Evolutionary conservation across 1,284 basidiomycete genomes (phyloP).

Genomic region (Coniophora puteana): DNA sequence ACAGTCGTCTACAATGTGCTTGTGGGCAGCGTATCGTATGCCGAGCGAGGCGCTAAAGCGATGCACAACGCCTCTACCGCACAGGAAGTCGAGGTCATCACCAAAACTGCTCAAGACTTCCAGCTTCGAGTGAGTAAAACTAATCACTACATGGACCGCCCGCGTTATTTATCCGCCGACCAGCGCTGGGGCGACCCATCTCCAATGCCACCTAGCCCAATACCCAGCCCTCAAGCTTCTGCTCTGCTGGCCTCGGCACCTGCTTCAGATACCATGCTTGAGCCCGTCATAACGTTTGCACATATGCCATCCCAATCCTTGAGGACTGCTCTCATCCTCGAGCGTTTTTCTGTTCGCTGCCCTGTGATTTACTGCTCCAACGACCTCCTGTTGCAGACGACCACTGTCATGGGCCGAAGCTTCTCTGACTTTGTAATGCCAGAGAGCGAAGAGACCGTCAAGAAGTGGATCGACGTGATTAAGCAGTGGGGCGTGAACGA

Average conservation of each 20-base stretch:
- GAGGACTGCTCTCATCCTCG: slow-evolving; percentile 69
- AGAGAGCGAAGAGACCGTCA: slow-evolving; percentile 58
- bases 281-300: slow-evolving; percentile 44
- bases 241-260: slow-evolving; percentile 12
- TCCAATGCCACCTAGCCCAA: slow-evolving; percentile 51
- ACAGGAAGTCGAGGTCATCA: slow-evolving; percentile 70
- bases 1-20: slow-evolving; percentile 73
- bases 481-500: slow-evolving; percentile 81
- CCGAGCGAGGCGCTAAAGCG: slow-evolving; percentile 63
- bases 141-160: slow-evolving; percentile 10
- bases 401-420: slow-evolving; percentile 53
- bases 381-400: slow-evolving; percentile 56
- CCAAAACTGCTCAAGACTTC: slow-evolving; percentile 60
- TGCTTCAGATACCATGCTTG: too few species aligned
- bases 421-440: slow-evolving; percentile 71
- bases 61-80: slow-evolving; percentile 76
- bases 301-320: slow-evolving; percentile 61
- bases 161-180: slow-evolving; percentile 5
- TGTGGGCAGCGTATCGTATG: slow-evolving; percentile 72
- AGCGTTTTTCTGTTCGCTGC: slow-evolving; percentile 64
- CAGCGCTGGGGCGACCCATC: slow-evolving; percentile 73
- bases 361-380: slow-evolving; percentile 69
- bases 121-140: slow-evolving; percentile 56
- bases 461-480: slow-evolving; percentile 66
- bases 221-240: slow-evolving; percentile 19